Percentiles rank a stretch among this genome's conserved stretches.
phyloP scores from a whole-genome alignment of 1,139 yeast species.

The Zygoascus hellenicus region DNA sequence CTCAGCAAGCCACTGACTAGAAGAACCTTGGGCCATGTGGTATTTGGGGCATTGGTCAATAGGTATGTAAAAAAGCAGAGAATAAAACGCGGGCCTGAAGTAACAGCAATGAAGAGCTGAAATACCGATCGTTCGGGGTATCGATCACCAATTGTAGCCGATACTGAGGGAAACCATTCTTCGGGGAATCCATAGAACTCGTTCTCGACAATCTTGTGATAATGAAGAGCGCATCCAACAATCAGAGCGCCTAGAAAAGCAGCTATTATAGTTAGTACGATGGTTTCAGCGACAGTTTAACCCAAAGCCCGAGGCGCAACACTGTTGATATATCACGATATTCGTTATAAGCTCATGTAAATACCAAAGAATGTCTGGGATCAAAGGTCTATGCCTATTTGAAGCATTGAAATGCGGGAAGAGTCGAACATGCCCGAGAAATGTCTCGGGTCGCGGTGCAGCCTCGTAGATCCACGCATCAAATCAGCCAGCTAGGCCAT shows the following conservation, averaged over 20 bases:
- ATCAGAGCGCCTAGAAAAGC: slow-evolving; percentile 72
- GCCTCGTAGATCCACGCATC: too few species aligned
- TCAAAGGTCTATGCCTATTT: too few species aligned
- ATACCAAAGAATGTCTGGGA: too few species aligned
- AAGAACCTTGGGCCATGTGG: slow-evolving; percentile 40
- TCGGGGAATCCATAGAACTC: slow-evolving; percentile 88
- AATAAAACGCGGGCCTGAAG: slow-evolving; percentile 67
- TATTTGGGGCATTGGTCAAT: slow-evolving; percentile 34
- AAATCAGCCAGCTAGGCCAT: too few species aligned
- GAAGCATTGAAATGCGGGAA: too few species aligned
- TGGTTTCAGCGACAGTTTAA: background rate
- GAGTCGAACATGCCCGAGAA: too few species aligned
- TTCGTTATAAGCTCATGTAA: too few species aligned
- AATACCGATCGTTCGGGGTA: slow-evolving; percentile 93
- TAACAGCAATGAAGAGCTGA: slow-evolving; percentile 59
- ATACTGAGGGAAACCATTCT: slow-evolving; percentile 97
- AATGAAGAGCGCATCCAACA: slow-evolving; percentile 71
- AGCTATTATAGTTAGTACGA: slow-evolving; percentile 21
- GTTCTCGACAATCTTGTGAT: slow-evolving; percentile 79
- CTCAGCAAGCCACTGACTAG: slow-evolving; percentile 63
- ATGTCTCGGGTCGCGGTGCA: too few species aligned
- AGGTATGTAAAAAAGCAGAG: slow-evolving; percentile 58
- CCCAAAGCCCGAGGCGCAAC: too few species aligned
- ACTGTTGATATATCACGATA: too few species aligned
- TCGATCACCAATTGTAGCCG: slow-evolving; percentile 94